These are phyloP conservation scores for Pseudogymnoascus pannorum DNA, from an alignment of 2,329 filamentous ascomycete species.

Conservation along the genomic window DNA sequence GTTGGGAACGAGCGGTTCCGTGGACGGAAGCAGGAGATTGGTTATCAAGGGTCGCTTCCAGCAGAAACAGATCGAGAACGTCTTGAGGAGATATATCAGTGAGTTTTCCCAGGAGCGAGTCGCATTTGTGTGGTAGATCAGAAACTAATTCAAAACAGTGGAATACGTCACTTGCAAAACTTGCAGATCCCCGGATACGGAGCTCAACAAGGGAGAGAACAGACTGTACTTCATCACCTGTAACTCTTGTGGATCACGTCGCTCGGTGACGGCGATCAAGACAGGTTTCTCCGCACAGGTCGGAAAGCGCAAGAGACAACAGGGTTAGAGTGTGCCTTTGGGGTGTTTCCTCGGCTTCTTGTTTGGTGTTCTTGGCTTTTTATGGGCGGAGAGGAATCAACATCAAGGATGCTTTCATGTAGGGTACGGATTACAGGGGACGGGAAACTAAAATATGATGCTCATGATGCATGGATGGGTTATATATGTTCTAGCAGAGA, in stretches of 20 bases:
- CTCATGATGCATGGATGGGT: constrained; percentile 7
- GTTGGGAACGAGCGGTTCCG: constrained; percentile 92
- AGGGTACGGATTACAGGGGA: constrained; percentile 10
- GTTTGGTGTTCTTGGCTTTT: constrained; percentile 9
- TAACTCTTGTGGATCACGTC: constrained; percentile 76
- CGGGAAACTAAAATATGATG: constrained; percentile 8
- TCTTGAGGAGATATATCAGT: constrained; percentile 92
- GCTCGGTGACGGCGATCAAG: constrained; percentile 96
- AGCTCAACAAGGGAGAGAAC: constrained; percentile 98
- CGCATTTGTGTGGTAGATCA: background rate
- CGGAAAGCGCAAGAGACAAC: constrained; percentile 95
- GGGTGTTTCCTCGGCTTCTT: constrained; percentile 10
- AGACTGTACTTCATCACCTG: constrained; percentile 98
- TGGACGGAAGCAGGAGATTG: constrained; percentile 83
- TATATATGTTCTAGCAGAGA: constrained; percentile 2
- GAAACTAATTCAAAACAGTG: constrained; percentile 35
- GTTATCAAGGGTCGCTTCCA: constrained; percentile 99
- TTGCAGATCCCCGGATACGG: constrained; percentile 87
- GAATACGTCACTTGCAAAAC: constrained; percentile 99
- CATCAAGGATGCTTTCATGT: constrained; percentile 9
- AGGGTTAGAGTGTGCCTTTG: constrained; percentile 51
- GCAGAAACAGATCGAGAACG: constrained; percentile 98
- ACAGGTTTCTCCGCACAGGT: constrained; percentile 99
- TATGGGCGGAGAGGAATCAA: constrained; percentile 6
- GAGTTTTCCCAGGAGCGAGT: constrained; percentile 32